Evolutionary conservation across 768 basidiomycete genomes (phyloP).

Genomic region (Amanita muscaria): DNA sequence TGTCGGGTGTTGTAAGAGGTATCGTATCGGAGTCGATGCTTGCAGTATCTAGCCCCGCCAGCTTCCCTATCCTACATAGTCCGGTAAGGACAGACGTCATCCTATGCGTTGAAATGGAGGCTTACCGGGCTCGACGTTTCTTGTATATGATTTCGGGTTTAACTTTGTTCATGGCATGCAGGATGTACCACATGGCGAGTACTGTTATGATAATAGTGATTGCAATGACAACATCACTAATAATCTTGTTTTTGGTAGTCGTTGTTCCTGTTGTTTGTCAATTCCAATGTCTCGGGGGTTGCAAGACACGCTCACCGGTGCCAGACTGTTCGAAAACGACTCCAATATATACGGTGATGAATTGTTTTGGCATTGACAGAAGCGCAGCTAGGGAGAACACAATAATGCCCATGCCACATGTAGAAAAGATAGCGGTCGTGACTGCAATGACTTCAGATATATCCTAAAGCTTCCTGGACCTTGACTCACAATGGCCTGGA

Average conservation of each 20-base stretch:
- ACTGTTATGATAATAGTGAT: conserved; percentile 66
- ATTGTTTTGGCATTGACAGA: conserved; percentile 83
- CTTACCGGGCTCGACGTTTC: conserved; percentile 60
- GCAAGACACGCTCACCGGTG: conserved; percentile 21
- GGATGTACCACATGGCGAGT: conserved; percentile 79
- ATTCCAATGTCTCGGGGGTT: background rate
- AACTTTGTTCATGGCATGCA: conserved; percentile 55
- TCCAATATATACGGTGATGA: conserved; percentile 87
- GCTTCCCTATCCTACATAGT: background rate
- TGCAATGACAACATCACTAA: conserved; percentile 61
- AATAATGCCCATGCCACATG: conserved; percentile 80
- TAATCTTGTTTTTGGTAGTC: conserved; percentile 45
- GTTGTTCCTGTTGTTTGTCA: conserved; percentile 21
- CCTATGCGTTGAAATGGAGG: background rate
- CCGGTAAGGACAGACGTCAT: background rate
- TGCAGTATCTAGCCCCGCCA: background rate
- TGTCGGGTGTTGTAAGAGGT: background rate
- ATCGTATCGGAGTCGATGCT: conserved; percentile 4
- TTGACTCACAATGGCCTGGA: conserved; percentile 69
- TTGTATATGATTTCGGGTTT: conserved; percentile 64
- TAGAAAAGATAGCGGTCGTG: conserved; percentile 81
- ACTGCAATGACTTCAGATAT: conserved; percentile 33
- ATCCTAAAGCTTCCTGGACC: background rate
- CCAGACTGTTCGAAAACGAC: conserved; percentile 56
- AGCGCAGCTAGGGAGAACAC: conserved; percentile 74